These are phyloP conservation scores for Alternaria dauci DNA, from an alignment of 2,329 filamentous ascomycete genomes.

Conservation along the genomic window DNA sequence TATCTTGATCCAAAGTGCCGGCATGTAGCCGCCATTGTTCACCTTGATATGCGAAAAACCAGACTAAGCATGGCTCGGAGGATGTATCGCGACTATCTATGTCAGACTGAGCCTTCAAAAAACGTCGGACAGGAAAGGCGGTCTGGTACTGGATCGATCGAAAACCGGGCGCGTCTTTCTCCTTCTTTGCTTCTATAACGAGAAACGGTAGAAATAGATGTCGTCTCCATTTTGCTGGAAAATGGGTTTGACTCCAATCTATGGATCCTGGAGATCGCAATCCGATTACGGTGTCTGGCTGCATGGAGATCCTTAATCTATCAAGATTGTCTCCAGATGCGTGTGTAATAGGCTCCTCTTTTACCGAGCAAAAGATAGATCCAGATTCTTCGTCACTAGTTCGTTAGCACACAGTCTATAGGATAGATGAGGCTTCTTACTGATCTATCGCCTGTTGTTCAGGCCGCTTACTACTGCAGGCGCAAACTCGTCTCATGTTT, in stretches of 20 bases:
- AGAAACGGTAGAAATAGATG: constrained; percentile 23
- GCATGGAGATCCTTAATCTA: constrained; percentile 17
- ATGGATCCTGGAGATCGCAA: constrained; percentile 6
- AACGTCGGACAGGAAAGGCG: constrained; percentile 23
- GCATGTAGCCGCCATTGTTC: constrained; percentile 29
- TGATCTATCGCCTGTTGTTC: not conserved
- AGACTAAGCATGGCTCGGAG: constrained; percentile 24
- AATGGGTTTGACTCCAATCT: not conserved
- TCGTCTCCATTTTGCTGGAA: constrained; percentile 6
- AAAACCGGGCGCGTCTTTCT: constrained; percentile 16
- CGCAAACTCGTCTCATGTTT: not conserved
- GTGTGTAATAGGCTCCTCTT: constrained; percentile 4
- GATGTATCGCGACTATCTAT: not conserved
- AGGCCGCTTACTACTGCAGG: not conserved
- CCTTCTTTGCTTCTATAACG: constrained; percentile 30
- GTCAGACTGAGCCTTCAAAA: constrained; percentile 21
- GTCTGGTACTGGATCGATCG: constrained; percentile 23
- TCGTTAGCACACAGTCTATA: not conserved
- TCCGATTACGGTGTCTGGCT: constrained; percentile 23
- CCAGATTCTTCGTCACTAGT: constrained; percentile 12
- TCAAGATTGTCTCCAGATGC: constrained; percentile 4
- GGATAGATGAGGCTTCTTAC: not conserved
- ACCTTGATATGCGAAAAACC: constrained; percentile 30
- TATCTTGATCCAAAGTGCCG: constrained; percentile 5
- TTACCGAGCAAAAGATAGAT: constrained; percentile 6